Conservation (phyloP, 2,329 filamentous ascomycete species). For the Calonectria hawksworthii region DNA sequence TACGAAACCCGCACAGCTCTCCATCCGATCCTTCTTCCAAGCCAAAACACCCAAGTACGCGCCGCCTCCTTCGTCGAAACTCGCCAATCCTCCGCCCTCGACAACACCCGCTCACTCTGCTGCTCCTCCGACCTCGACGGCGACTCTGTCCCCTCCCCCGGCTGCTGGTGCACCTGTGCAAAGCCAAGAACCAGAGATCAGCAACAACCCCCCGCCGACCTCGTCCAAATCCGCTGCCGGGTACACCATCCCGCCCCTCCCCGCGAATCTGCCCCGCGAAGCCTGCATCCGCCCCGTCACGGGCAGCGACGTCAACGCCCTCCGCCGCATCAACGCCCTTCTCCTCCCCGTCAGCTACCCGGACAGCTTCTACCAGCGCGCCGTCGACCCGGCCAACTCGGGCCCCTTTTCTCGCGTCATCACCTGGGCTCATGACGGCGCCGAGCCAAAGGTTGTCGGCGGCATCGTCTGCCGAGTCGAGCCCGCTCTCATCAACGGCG, state of each 20-base stretch:
- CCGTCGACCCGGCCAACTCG: constrained; percentile 63
- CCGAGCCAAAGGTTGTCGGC: constrained; percentile 68
- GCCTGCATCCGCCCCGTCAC: constrained; percentile 67
- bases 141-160: constrained; percentile 35
- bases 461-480: constrained; percentile 75
- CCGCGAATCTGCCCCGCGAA: constrained; percentile 58
- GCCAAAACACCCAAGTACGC: constrained; percentile 58
- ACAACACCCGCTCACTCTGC: constrained; percentile 28
- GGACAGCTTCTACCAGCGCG: constrained; percentile 72
- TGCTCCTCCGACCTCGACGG: constrained; percentile 16
- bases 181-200: constrained; percentile 44
- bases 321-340: constrained; percentile 75
- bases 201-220: background rate
- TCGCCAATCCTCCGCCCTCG: constrained; percentile 38
- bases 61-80: constrained; percentile 48
- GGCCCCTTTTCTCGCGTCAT: constrained; percentile 72
- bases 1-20: constrained; percentile 61
- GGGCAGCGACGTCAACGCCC: constrained; percentile 66
- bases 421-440: constrained; percentile 64
- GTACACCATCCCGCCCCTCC: constrained; percentile 47
- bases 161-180: constrained; percentile 37
- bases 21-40: constrained; percentile 75
- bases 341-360: constrained; percentile 75
- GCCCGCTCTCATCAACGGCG: constrained; percentile 43
- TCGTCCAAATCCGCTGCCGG: constrained; percentile 13